Conservation (phyloP, 2,329 filamentous ascomycete species). For the Neofusicoccum parvum region DNA sequence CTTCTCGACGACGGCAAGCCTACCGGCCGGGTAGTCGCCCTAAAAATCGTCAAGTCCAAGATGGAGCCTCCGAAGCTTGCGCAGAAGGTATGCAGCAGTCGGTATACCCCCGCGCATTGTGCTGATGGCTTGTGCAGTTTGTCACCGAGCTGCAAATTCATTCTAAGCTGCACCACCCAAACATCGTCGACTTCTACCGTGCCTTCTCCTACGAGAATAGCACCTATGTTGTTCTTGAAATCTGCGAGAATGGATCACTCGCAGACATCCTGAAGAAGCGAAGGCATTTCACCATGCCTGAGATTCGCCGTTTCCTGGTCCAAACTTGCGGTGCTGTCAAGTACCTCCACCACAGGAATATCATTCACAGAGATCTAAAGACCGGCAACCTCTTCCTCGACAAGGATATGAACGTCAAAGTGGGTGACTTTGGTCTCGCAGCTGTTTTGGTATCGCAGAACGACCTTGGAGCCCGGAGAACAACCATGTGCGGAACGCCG, state of each 20-base stretch:
- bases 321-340: constrained; percentile 97
- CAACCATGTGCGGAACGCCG: constrained; percentile 92
- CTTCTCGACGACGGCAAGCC: constrained; percentile 57
- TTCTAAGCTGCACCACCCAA: constrained; percentile 94
- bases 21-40: constrained; percentile 68
- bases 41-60: constrained; percentile 82
- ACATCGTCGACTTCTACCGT: constrained; percentile 92
- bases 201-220: constrained; percentile 88
- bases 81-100: constrained; percentile 65
- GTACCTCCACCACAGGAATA: constrained; percentile 93
- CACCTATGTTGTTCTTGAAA: constrained; percentile 91
- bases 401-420: constrained; percentile 93
- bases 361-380: constrained; percentile 95
- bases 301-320: constrained; percentile 90
- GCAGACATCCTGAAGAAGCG: constrained; percentile 97
- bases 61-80: constrained; percentile 80
- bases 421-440: constrained; percentile 94
- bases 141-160: constrained; percentile 92
- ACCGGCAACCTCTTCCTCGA: constrained; percentile 98
- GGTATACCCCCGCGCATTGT: constrained; percentile 20
- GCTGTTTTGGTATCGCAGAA: constrained; percentile 88
- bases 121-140: constrained; percentile 51
- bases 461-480: constrained; percentile 84
- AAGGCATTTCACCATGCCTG: constrained; percentile 87
- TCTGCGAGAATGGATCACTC: constrained; percentile 92